Evolutionary conservation across 257 asterid genomes (phyloP).

Genomic region (Ophiorrhiza pumila): DNA sequence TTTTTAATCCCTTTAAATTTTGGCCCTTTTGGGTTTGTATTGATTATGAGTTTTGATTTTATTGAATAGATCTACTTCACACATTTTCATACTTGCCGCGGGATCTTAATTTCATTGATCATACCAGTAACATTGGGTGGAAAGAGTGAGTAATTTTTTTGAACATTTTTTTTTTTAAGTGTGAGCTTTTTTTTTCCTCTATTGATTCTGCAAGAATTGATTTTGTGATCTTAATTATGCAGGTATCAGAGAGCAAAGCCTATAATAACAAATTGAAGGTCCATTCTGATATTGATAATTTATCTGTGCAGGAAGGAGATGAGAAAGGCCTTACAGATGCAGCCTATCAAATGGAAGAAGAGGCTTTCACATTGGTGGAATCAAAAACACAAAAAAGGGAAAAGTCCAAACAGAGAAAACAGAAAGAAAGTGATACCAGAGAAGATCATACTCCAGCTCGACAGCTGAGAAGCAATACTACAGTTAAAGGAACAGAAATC

Average conservation of each 20-base stretch:
- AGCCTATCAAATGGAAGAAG: too few relatives aligned
- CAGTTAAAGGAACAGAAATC: too few relatives aligned
- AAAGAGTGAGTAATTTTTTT: conserved; percentile 68
- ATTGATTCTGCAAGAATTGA: conserved; percentile 5
- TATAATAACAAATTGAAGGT: too few relatives aligned
- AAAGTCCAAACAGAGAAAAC: too few relatives aligned
- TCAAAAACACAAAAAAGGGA: too few relatives aligned
- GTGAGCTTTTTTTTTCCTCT: neutral
- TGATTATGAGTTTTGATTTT: conserved; percentile 17
- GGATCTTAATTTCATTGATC: conserved; percentile 95
- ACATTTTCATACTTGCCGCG: conserved; percentile 78
- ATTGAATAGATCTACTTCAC: conserved; percentile 77
- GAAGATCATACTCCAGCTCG: too few relatives aligned
- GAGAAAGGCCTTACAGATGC: too few relatives aligned
- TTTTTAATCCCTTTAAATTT: neutral
- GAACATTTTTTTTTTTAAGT: neutral
- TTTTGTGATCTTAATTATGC: conserved; percentile 16
- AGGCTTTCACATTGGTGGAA: too few relatives aligned
- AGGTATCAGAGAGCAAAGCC: conserved; percentile 97
- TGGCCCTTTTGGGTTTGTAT: conserved; percentile 2
- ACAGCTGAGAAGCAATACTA: too few relatives aligned
- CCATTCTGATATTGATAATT: too few relatives aligned
- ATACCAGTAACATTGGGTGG: conserved; percentile 95
- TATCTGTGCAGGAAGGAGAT: too few relatives aligned
- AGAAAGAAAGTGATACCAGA: too few relatives aligned